Percentiles rank a stretch among this genome's conserved stretches.
Conservation (phyloP, 2,329 filamentous ascomycete species). For the Lasiodiplodia sp. region DNA sequence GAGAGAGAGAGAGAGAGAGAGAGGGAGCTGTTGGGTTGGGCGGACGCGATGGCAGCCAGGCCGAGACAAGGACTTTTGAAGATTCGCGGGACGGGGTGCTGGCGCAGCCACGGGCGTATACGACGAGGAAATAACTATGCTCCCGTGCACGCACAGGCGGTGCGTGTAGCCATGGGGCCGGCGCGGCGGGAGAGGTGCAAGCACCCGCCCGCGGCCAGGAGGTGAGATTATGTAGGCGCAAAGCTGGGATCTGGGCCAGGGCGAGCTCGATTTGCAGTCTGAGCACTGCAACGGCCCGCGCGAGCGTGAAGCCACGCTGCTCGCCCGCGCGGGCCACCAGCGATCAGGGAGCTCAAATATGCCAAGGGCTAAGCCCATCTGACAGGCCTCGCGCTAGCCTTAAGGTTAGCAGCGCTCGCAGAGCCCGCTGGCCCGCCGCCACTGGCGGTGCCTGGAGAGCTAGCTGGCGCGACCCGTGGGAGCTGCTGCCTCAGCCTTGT, state of each 20-base stretch:
- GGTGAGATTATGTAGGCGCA: constrained; percentile 36
- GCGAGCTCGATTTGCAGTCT: constrained; percentile 35
- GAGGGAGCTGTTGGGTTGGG: constrained; percentile 9
- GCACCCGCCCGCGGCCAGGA: constrained; percentile 43
- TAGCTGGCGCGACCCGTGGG: constrained; percentile 3
- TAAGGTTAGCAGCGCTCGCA: constrained; percentile 22
- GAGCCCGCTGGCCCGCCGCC: constrained; percentile 16
- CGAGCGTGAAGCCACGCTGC: constrained; percentile 30
- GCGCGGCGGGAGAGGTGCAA: constrained; percentile 39
- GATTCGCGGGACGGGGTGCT: constrained; percentile 12
- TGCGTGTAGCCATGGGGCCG: constrained; percentile 35
- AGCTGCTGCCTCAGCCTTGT: constrained; percentile 21
- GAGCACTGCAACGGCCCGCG: constrained; percentile 51
- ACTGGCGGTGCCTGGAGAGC: constrained; percentile 14
- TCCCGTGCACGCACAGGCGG: constrained; percentile 36
- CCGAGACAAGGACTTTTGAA: constrained; percentile 29
- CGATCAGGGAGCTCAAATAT: constrained; percentile 23
- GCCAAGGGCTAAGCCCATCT: constrained; percentile 24
- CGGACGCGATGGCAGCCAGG: not conserved
- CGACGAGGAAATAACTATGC: constrained; percentile 33
- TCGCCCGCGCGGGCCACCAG: constrained; percentile 20
- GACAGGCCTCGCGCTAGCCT: constrained; percentile 27
- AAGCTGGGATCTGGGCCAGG: constrained; percentile 36
- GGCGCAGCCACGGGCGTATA: constrained; percentile 31
- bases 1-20: constrained; percentile 1